A percentile compares a stretch with the other conserved stretches of the same genome.
phyloP scores from a whole-genome alignment of 352 stramenopile genomes.

The Globisporangium irregulare region DNA sequence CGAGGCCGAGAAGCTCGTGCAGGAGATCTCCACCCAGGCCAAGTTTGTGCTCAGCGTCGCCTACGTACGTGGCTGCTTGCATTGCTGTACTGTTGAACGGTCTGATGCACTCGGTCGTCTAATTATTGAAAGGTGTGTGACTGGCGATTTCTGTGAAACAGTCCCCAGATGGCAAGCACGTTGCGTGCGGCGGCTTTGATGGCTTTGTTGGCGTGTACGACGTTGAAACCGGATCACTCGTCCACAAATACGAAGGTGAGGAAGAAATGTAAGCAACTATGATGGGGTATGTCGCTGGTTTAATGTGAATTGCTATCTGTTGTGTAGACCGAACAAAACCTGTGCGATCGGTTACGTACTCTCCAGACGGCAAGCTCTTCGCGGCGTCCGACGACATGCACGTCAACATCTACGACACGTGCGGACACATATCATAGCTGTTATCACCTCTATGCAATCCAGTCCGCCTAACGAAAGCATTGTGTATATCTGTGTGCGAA shows the following conservation, averaged over 20 bases:
- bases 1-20: slow-evolving; percentile 71
- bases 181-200: slow-evolving; percentile 79
- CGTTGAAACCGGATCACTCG: slow-evolving; percentile 64
- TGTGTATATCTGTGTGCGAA: neutral
- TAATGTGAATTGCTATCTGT: too few relatives aligned
- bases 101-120: neutral
- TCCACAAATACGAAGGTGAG: slow-evolving; percentile 86
- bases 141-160: slow-evolving; percentile 16
- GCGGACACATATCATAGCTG: slow-evolving; percentile 25
- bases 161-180: slow-evolving; percentile 80
- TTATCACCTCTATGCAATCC: neutral
- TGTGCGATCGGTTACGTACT: slow-evolving; percentile 84
- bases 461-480: neutral
- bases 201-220: slow-evolving; percentile 87
- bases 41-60: slow-evolving; percentile 80
- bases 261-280: too few relatives aligned
- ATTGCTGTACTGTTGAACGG: slow-evolving; percentile 6
- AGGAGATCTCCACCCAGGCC: slow-evolving; percentile 65
- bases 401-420: slow-evolving; percentile 92
- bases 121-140: neutral
- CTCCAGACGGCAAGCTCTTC: slow-evolving; percentile 82
- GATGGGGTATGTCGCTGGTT: too few relatives aligned
- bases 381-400: slow-evolving; percentile 90
- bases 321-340: slow-evolving; percentile 83
- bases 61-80: slow-evolving; percentile 44